A percentile compares a stretch with the other conserved stretches of the same genome.
Evolutionary conservation across 106 monocot species (phyloP).

Genomic region (Acorus gramineus): DNA sequence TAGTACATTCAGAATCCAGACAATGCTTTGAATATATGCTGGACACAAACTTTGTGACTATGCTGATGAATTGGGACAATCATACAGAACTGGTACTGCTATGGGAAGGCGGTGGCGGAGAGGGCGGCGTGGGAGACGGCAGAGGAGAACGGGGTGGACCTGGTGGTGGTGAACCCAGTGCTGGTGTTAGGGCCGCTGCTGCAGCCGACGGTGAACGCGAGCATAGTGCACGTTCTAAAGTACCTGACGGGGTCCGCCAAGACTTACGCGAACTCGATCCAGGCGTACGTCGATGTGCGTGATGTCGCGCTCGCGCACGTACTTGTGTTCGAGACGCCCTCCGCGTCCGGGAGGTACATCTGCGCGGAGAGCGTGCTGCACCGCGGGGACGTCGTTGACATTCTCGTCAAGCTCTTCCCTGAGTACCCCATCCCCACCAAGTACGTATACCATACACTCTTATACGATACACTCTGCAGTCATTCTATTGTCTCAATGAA

Average conservation of each 20-base stretch:
- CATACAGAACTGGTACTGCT: constrained; percentile 37
- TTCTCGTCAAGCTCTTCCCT: constrained; percentile 40
- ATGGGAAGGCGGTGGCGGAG: constrained; percentile 34
- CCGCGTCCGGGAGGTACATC: constrained; percentile 32
- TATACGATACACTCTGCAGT: too few relatives aligned
- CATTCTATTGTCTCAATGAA: too few relatives aligned
- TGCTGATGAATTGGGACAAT: background rate
- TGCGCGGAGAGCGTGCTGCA: constrained; percentile 30
- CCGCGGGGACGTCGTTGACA: constrained; percentile 34
- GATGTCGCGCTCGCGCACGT: constrained; percentile 49
- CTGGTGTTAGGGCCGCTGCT: constrained; percentile 34
- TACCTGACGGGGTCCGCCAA: constrained; percentile 26
- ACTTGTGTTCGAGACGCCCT: constrained; percentile 27
- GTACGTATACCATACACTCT: constrained; percentile 4
- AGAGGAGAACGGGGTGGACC: constrained; percentile 11
- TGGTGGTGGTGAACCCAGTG: constrained; percentile 29
- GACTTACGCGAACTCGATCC: constrained; percentile 25
- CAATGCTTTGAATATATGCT: too few relatives aligned
- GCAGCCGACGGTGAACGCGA: constrained; percentile 23
- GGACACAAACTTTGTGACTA: background rate
- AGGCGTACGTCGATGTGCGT: constrained; percentile 41
- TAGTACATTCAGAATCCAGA: too few relatives aligned
- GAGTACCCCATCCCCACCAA: constrained; percentile 37
- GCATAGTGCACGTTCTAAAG: constrained; percentile 19
- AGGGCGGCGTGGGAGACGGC: constrained; percentile 20